Conservation (phyloP, 441 rosid genomes). For the Gossypium schwendimanii region DNA sequence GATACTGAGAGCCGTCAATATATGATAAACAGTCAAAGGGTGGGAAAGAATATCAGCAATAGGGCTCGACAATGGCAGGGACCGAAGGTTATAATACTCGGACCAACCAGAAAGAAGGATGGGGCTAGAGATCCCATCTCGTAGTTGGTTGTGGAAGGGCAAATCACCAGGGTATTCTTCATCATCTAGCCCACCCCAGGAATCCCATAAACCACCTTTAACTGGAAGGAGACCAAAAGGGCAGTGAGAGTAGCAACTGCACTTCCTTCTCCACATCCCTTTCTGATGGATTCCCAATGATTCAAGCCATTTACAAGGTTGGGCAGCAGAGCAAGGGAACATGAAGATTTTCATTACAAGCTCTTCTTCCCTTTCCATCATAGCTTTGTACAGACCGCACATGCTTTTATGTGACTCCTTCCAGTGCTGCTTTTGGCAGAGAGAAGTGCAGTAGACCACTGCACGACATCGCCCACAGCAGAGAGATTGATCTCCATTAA, state of each 20-base stretch:
- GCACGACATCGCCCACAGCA: constrained; percentile 34
- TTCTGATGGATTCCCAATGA: constrained; percentile 37
- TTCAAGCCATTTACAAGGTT: constrained; percentile 43
- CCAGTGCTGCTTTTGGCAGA: constrained; percentile 43
- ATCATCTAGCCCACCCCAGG: constrained; percentile 36
- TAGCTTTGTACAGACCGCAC: constrained; percentile 40
- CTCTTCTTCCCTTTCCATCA: constrained; percentile 53
- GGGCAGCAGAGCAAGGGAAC: constrained; percentile 33
- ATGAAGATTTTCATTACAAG: constrained; percentile 35
- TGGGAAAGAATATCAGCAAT: constrained; percentile 42
- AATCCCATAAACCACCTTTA: constrained; percentile 40
- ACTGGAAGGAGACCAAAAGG: constrained; percentile 42
- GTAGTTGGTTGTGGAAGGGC: constrained; percentile 29
- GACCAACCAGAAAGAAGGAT: constrained; percentile 46
- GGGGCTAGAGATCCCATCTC: constrained; percentile 31
- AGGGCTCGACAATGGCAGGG: constrained; percentile 39
- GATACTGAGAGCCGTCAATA: constrained; percentile 31
- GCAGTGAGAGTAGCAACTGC: constrained; percentile 39
- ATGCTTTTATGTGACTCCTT: constrained; percentile 34
- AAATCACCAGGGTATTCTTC: constrained; percentile 32
- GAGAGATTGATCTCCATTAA: constrained; percentile 28
- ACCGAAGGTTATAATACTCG: constrained; percentile 40
- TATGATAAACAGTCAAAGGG: constrained; percentile 34
- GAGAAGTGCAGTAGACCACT: constrained; percentile 29
- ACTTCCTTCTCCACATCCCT: constrained; percentile 50